Base-by-base conservation (phyloP, 1,284 basidiomycete genomes). In the Moniliophthora roreri region DNA sequence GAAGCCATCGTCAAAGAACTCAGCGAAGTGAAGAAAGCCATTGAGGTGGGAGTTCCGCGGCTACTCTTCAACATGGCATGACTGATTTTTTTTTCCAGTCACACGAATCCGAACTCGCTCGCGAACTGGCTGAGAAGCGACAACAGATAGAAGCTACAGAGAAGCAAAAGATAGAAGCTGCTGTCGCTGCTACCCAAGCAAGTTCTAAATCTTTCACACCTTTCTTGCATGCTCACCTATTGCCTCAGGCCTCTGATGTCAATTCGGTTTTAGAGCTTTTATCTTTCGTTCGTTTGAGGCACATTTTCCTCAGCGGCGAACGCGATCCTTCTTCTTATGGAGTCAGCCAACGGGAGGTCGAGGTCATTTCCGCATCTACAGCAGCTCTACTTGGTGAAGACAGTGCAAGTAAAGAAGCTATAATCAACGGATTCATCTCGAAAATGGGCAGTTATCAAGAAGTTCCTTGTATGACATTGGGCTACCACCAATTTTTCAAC, bases 1-100 rank as follows among this genome's bases (percentile, higher is more conserved):
- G 91, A 94, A 64, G 88, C 84, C 4, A 75, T 85, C 21, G 79
- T 83, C 59, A 90, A 89, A 62, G 93, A 95, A 63, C 73, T 95
- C 13, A 84, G 83, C 41, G 91, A 93, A 56, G 80, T 93, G 39
- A 87, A 85, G 69, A 91, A 89, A 66, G 81, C 78, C 38, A 78
- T 93, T 58, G 90, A 94, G 80, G 92, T 91, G 51, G 37, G 75
- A 69, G 44, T 20, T 23, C 36, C 10, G 18, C n/a, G n/a, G n/a
- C n/a, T n/a, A n/a, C n/a, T n/a, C n/a, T n/a, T n/a, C n/a, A n/a
- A n/a, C n/a, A n/a, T n/a, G n/a, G n/a, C n/a, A n/a, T n/a, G n/a
- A n/a, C n/a, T n/a, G n/a, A n/a, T 26, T 21, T 34, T 32, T 51
- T 26, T 32, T 32, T 26, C 16, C 59, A 90, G 88, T 66, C 65